Conservation (phyloP, 805 yeast genomes). For the Spencermartinsiella europaea region DNA sequence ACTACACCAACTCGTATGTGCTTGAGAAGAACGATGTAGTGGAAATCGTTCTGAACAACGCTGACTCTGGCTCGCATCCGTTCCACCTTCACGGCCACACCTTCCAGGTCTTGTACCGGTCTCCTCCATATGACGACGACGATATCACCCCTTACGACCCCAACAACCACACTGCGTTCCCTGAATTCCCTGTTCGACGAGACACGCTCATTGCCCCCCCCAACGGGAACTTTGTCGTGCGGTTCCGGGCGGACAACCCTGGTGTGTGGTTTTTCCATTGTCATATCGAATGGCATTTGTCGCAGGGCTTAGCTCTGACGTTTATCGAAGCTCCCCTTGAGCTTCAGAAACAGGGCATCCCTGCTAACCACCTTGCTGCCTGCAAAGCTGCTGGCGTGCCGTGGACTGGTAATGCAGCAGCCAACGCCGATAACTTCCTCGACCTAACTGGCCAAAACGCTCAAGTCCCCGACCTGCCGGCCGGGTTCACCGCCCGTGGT, state of each 20-base stretch:
- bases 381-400: slow-evolving; percentile 57
- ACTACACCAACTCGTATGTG: slow-evolving; percentile 72
- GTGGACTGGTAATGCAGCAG: slow-evolving; percentile 84
- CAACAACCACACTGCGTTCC: slow-evolving; percentile 46
- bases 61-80: slow-evolving; percentile 91
- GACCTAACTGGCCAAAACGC: slow-evolving; percentile 72
- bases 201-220: slow-evolving; percentile 78
- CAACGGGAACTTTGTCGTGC: slow-evolving; percentile 75
- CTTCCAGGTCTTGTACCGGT: slow-evolving; percentile 79
- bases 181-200: slow-evolving; percentile 76
- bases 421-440: slow-evolving; percentile 53
- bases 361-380: slow-evolving; percentile 53
- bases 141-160: slow-evolving; percentile 56
- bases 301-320: slow-evolving; percentile 82
- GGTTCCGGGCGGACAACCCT: slow-evolving; percentile 91
- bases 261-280: slow-evolving; percentile 99
- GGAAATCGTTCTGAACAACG: slow-evolving; percentile 78
- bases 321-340: slow-evolving; percentile 79
- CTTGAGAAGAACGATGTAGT: slow-evolving; percentile 61
- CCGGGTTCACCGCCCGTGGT: slow-evolving; percentile 93
- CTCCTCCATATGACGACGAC: slow-evolving; percentile 47
- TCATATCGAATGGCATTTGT: slow-evolving; percentile 97
- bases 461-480: slow-evolving; percentile 64
- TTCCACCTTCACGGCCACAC: slow-evolving; percentile 95
- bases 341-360: slow-evolving; percentile 43